These are phyloP conservation scores for Saccharomyces jurei DNA, from an alignment of 805 yeast species.

Conservation along the genomic window DNA sequence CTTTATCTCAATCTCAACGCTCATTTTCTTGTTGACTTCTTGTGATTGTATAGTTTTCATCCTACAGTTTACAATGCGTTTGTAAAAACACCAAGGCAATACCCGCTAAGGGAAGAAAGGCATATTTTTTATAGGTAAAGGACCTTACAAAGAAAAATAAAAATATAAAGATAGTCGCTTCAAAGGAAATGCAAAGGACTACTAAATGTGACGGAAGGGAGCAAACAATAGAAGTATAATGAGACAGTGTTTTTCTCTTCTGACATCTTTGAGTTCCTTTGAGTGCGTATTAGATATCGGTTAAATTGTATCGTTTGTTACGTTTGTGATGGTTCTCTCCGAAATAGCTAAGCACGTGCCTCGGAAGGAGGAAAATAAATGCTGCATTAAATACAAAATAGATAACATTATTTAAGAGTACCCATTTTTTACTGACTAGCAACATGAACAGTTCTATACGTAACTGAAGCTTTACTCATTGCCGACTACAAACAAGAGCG, in stretches of 20 bases:
- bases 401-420: neutral
- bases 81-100: neutral
- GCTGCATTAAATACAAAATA: neutral
- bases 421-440: neutral
- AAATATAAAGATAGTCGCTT: neutral
- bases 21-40: neutral
- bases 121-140: neutral
- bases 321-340: neutral
- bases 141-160: neutral
- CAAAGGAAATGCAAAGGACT: neutral
- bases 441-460: neutral
- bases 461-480: neutral
- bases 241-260: neutral
- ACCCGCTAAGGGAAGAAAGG: neutral
- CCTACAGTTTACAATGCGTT: neutral
- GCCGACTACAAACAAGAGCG: neutral
- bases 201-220: too few species aligned
- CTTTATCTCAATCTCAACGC: slow-evolving; percentile 9
- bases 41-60: neutral
- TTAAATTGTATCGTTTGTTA: neutral
- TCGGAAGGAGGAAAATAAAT: neutral
- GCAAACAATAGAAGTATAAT: neutral
- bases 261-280: neutral
- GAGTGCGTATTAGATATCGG: neutral
- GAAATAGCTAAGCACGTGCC: neutral